Conservation (phyloP, 164 flowering plant genomes). For the Liquidambar formosana region DNA sequence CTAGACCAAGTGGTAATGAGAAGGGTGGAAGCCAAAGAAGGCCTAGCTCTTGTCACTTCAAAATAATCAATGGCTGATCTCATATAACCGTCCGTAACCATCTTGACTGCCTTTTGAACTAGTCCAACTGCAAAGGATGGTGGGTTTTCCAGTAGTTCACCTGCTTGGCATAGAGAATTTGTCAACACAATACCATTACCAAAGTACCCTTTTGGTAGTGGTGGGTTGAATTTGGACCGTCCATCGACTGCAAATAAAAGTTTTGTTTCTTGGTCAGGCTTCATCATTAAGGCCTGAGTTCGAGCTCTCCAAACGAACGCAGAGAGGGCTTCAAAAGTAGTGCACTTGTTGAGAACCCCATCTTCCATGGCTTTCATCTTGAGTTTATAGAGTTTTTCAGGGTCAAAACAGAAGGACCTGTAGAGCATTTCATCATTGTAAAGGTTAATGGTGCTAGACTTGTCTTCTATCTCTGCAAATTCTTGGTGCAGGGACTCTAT, state of each 20-base stretch:
- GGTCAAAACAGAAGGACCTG: conserved; percentile 66
- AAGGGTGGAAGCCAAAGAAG: conserved; percentile 73
- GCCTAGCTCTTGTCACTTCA: conserved; percentile 72
- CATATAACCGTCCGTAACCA: conserved; percentile 70
- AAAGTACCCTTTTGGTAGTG: conserved; percentile 68
- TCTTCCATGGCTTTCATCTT: conserved; percentile 59
- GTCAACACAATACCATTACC: conserved; percentile 92
- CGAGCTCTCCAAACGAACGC: conserved; percentile 88
- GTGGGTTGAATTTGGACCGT: conserved; percentile 66
- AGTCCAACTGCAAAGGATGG: conserved; percentile 55
- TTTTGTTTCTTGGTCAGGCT: conserved; percentile 73
- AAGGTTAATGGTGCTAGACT: conserved; percentile 50
- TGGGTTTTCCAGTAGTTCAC: conserved; percentile 59
- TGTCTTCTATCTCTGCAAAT: conserved; percentile 73
- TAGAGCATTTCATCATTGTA: conserved; percentile 65
- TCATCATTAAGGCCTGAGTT: conserved; percentile 49
- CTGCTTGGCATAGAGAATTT: conserved; percentile 55
- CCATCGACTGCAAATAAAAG: conserved; percentile 95
- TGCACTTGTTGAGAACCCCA: conserved; percentile 57
- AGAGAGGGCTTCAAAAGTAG: conserved; percentile 83
- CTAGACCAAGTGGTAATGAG: conserved; percentile 87
- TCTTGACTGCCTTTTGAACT: conserved; percentile 57
- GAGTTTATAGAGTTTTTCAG: conserved; percentile 61
- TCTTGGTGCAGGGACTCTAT: conserved; percentile 74
- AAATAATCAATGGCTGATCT: conserved; percentile 90